These are phyloP conservation scores for Capsicum baccatum DNA, from an alignment of 257 asterid genomes.

Conservation along the genomic window DNA sequence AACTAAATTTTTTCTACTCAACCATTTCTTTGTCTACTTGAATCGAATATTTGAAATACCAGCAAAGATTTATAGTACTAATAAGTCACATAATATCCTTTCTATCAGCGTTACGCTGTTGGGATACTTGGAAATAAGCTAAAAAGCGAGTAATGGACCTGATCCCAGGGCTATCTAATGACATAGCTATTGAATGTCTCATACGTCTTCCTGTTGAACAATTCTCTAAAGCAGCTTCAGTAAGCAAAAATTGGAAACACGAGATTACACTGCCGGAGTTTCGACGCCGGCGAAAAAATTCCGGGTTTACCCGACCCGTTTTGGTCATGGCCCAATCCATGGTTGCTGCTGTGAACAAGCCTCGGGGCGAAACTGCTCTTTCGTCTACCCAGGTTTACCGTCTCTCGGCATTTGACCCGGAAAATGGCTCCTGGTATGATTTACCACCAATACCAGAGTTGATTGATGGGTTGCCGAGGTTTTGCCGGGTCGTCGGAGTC, in stretches of 20 bases:
- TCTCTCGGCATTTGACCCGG: constrained; percentile 33
- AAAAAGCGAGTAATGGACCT: constrained; percentile 9
- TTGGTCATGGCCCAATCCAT: constrained; percentile 33
- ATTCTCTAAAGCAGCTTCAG: constrained; percentile 32
- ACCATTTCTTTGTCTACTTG: too few relatives aligned
- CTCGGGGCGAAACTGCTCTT: background rate
- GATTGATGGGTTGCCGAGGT: constrained; percentile 35
- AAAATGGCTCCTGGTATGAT: constrained; percentile 6
- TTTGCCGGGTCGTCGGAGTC: constrained; percentile 33
- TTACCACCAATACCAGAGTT: constrained; percentile 37
- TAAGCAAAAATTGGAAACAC: constrained; percentile 23
- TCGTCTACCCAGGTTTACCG: constrained; percentile 9
- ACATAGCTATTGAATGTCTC: constrained; percentile 35
- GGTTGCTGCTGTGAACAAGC: background rate
- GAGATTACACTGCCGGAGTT: constrained; percentile 34
- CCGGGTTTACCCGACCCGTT: constrained; percentile 31
- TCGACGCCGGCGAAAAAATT: background rate
- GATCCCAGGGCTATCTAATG: constrained; percentile 30
- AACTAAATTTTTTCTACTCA: too few relatives aligned
- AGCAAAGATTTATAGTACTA: too few relatives aligned
- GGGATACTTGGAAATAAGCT: too few relatives aligned
- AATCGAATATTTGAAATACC: too few relatives aligned
- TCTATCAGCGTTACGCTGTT: too few relatives aligned
- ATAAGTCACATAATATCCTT: too few relatives aligned
- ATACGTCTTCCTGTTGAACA: constrained; percentile 33